Base-by-base conservation (phyloP, 2,329 filamentous ascomycete species). In the Colletotrichum zoysiae region DNA sequence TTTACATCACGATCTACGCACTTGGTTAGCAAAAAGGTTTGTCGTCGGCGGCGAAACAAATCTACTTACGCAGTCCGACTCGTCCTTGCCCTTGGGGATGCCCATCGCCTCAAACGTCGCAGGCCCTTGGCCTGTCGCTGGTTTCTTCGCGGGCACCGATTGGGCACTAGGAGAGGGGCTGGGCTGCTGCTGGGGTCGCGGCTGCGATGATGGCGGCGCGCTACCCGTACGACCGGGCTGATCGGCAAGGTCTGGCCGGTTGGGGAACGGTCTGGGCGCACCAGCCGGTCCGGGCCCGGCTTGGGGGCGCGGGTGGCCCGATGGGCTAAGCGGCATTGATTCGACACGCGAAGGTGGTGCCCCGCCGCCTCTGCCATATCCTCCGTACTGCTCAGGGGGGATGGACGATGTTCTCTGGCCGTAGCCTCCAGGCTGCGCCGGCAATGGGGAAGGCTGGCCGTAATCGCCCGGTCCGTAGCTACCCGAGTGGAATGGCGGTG, bases 21-120 rank as follows among this genome's bases (percentile, higher is more conserved):
- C 51, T 8, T 18, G 8, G 51, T 73, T 56, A 71, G 66, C 18
- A 51, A 50, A 0, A 2, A 30, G 3, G 26, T 26, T 23, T 6
- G 9, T 35, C 18, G 16, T 9, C 14, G 11, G 26, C 18, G 23
- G 14, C 26, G 33, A 33, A 50, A 11, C n/a, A 18, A 16, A 7
- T 58, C 71, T 26, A 87, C 88, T 87, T 90, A 98, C 95, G 85
- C 95, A 99, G 82, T 98, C 95, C 75, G 89, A 89, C n/a, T 97
- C 93, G 73, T 91, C 88, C 82, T 96, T 95, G 59, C 87, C 91
- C 77, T 91, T 88, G 8, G 95, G 94, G 76, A 99, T 95, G 50
- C 96, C 96, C 96, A 99, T 99, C 79, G 97, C 95, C 79, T 98
- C 95, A 81, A 99, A 99, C 0, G 96, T 98, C 77, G 96, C 94